Evolutionary conservation across 2,329 filamentous ascomycete genomes (phyloP), one percentile per base, ranked within the genome.

Genomic region (Aspergillus hortae): DNA sequence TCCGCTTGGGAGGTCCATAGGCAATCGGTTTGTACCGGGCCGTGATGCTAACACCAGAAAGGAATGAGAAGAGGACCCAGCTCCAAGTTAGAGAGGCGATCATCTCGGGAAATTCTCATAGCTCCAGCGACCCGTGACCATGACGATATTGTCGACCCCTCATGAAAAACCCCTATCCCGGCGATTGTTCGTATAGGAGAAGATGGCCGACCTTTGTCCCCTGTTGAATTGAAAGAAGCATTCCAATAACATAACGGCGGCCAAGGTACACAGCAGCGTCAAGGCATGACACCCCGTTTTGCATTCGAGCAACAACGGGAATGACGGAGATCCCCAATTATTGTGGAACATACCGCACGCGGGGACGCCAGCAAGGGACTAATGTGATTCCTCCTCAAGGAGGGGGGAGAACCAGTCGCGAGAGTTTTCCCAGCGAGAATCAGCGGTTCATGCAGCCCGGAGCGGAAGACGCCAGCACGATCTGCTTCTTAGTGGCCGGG

Each of bases 291-390:
- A 47, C 19, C 21, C 27, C 27, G 9, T 30, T 27, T 9, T 23
- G 15, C 42, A 44, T n/a, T 49, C 40, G 44, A 36, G 35, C 17
- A 32, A 43, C 33, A 33, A 45, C 36, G 40, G 41, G 10, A 27
- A 43, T 40, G 36, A 21, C 7, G 30, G 54, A 32, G 27, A 56
- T 46, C 44, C 25, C 40, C 19, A 45, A 49, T 46, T 40, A 32
- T 53, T 57, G 61, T 68, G 59, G 61, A 61, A 67, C 66, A 63
- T 64, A 52, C 61, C 58, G 61, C 63, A 67, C 64, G 61, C 63
- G 63, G 62, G 59, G 52, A 45, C 44, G 47, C 52, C 60, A 63
- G 63, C 53, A 68, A 67, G 64, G 66, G 65, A 57, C 56, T 42
- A 55, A 54, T 43, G 40, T 23, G 44, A 44, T 41, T 44, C 12